A percentile compares a stretch with the other conserved stretches of the same genome.
phyloP scores from a whole-genome alignment of 805 yeast species.

The Candida fluviatilis region DNA sequence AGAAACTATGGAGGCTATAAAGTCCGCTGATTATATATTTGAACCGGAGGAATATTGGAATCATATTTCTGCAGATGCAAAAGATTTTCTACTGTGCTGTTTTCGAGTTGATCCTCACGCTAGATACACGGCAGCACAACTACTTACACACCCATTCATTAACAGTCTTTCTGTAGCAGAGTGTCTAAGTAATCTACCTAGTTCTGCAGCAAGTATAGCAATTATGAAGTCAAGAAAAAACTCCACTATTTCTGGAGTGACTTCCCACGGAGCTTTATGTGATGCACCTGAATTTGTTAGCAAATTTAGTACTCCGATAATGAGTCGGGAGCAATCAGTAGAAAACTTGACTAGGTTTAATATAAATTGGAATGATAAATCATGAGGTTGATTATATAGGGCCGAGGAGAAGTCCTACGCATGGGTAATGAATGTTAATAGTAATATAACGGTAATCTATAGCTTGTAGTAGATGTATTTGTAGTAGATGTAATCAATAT shows the following conservation, averaged over 20 bases:
- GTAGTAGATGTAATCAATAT: too few relatives aligned
- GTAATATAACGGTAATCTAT: too few relatives aligned
- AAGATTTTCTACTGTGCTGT: slow-evolving; percentile 55
- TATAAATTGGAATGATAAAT: background rate
- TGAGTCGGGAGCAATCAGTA: background rate
- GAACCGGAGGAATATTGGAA: slow-evolving; percentile 61
- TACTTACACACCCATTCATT: slow-evolving; percentile 43
- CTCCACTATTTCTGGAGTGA: slow-evolving; percentile 10
- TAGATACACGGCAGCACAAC: slow-evolving; percentile 44
- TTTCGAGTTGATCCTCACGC: slow-evolving; percentile 41
- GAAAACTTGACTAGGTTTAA: background rate
- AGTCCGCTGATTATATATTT: slow-evolving; percentile 51
- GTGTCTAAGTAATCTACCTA: background rate
- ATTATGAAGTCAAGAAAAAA: background rate
- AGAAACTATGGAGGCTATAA: slow-evolving; percentile 65
- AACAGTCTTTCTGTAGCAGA: background rate
- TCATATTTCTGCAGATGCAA: slow-evolving; percentile 48
- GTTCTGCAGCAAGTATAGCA: background rate
- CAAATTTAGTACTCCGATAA: slow-evolving; percentile 18
- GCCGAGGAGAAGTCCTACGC: too few relatives aligned
- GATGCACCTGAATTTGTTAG: slow-evolving; percentile 24
- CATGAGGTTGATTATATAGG: too few relatives aligned
- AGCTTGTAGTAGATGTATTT: too few relatives aligned
- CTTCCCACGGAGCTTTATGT: slow-evolving; percentile 24
- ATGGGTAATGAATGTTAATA: too few relatives aligned